A percentile compares a stretch with the other conserved stretches of the same genome.
Evolutionary conservation across 2,329 filamentous ascomycete genomes (phyloP).

Genomic region (Fusarium cicatricum): DNA sequence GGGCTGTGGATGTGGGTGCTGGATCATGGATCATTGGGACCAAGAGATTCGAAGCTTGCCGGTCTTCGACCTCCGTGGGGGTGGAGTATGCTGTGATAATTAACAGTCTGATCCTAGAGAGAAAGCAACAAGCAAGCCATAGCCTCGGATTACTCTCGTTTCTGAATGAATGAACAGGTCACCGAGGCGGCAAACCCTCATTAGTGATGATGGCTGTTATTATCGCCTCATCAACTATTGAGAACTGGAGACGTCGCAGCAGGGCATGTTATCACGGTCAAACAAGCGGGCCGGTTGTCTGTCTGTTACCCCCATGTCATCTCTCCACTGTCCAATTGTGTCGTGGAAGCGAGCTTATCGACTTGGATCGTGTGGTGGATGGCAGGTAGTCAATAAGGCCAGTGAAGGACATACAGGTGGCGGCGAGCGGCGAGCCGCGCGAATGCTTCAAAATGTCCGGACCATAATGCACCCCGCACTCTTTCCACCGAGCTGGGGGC

Average conservation of each 20-base stretch:
- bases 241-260: neutral
- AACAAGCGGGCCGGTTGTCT: constrained; percentile 7
- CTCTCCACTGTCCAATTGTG: constrained; percentile 3
- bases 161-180: too few species aligned
- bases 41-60: constrained; percentile 16
- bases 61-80: constrained; percentile 43
- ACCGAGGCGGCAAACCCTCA: too few species aligned
- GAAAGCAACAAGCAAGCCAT: too few species aligned
- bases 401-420: constrained; percentile 10
- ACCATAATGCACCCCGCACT: constrained; percentile 38
- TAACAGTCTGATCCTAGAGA: constrained; percentile 25
- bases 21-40: constrained; percentile 12
- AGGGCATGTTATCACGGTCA: neutral
- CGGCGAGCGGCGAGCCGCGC: constrained; percentile 30
- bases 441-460: constrained; percentile 13
- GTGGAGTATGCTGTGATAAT: constrained; percentile 34
- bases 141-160: constrained; percentile 23
- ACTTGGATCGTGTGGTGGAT: neutral
- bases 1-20: constrained; percentile 21
- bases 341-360: too few species aligned
- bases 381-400: constrained; percentile 14
- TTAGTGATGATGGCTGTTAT: too few species aligned
- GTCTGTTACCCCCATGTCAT: neutral
- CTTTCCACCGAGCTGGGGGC: constrained; percentile 24
- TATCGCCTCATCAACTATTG: constrained; percentile 7